Base-by-base conservation (phyloP, 2,329 filamentous ascomycete species). In the Colletotrichum sp. region DNA sequence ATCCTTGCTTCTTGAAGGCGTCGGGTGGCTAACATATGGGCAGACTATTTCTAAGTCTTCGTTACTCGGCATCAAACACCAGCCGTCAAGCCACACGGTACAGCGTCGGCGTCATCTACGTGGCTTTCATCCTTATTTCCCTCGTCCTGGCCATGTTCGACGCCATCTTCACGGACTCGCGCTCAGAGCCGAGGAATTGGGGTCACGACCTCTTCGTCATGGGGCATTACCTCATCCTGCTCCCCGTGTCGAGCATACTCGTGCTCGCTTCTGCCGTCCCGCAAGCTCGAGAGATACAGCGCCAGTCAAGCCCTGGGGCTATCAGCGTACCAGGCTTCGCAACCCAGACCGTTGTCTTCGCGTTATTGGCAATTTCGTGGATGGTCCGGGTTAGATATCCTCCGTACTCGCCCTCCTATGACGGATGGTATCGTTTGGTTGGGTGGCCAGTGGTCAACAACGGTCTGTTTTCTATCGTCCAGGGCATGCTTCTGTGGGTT, bases 381-480 rank as follows among this genome's bases (percentile, higher is more conserved):
- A 62, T 72, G 28, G 6, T 66, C 1, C 72, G 72, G 0, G 62
- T 71, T 4, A 30, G 52, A 2, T 71, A 66, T 18, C 72, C 68
- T 13, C 72, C 72, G 0, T 62, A 75, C 18, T 16, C 36, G 1
- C 36, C 62, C 5, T 75, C 63, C 1, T 75, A 69, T 12, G 69
- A 55, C 2, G 68, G n/a, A 5, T 75, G 72, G 68, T 71, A 75
- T 12, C 72, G 68, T n/a, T 2, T 75, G 34, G 52, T 72, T n/a
- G 68, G 72, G 4, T 72, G 69, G 72, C 69, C 68, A 15, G 68
- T 71, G 13, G 71, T 75, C 10, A 71, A 55, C 21, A 66, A 67
- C 18, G 30, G 28, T 7, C 28, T 62, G 16, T 59, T 34, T 16
- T 32, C 26, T 4, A 18, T 39, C 4, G 36, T 52, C 0, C 72